A percentile compares a stretch with the other conserved stretches of the same genome.
Conservation (phyloP, 73 alveolate species). For the Tetrahymena malaccensis region DNA sequence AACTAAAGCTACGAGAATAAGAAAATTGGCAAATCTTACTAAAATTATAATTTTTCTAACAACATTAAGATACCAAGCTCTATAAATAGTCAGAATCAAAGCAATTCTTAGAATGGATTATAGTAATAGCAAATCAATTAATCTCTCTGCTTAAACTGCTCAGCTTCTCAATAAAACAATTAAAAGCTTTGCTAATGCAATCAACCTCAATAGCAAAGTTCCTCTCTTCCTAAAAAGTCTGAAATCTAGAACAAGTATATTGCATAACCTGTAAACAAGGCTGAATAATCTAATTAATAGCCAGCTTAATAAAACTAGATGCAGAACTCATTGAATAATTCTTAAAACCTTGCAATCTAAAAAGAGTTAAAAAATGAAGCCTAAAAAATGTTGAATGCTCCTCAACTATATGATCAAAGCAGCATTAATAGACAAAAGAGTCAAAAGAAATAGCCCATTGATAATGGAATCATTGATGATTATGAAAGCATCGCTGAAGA, state of each 20-base stretch:
- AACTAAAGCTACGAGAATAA: background rate
- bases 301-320: background rate
- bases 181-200: background rate
- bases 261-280: background rate
- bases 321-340: background rate
- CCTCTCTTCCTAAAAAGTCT: background rate
- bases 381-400: background rate
- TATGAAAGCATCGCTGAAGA: background rate
- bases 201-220: background rate
- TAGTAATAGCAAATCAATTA: background rate
- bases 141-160: background rate
- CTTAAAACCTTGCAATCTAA: background rate
- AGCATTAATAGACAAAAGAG: background rate
- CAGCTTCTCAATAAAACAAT: background rate
- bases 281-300: background rate
- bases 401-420: background rate
- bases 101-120: background rate
- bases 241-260: background rate
- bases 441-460: background rate
- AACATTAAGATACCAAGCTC: background rate
- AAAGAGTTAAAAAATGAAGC: background rate
- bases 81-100: background rate
- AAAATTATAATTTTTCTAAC: background rate
- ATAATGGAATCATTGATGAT: background rate
- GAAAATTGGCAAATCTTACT: background rate